Base-by-base conservation (phyloP, 2,329 filamentous ascomycete species). In the Mycosphaerella arachidis region DNA sequence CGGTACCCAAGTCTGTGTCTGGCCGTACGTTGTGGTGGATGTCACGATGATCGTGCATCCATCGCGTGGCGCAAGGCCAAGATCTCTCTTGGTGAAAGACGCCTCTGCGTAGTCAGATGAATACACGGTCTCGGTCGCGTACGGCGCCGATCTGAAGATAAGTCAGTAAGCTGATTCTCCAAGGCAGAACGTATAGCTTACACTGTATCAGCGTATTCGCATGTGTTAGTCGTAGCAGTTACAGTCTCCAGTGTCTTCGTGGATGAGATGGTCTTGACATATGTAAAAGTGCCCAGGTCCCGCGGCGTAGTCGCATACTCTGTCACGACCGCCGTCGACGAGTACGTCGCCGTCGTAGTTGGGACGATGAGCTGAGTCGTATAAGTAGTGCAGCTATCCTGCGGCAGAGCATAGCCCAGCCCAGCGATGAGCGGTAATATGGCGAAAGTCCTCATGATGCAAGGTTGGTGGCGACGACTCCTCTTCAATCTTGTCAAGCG, bases 221-320 rank as follows among this genome's bases (percentile, higher is more conserved):
- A 72, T 29, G 62, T 58, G 4, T 62, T 63, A 30, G 59, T 62
- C 16, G 67, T 68, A 3, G 48, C 63, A 9, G 70, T 72, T 53
- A 72, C 9, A 20, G 70, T 72, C 43, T 64, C 51, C 4, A 72
- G 53, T 1, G 67, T 71, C 46, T 64, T 70, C 10, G 71, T 72
- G 7, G 63, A 64, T 29, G 65, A 68, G 35, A 68, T 57, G n/a
- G 65, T 67, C 18, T 57, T 52, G 31, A 64, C 48, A 9, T 66
- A 48, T n/a, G 71, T 72, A 54, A 67, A 71, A 12, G 70, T 70
- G 24, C 70, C 70, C 37, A 70, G 55, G 51, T 71, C 61, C 16
- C 64, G 48, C 4, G 70, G 51, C 1, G 67, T 69, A 5, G 65
- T 66, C 4, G 68, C 63, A 43, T 59, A 52, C 7, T 66, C 61